Conservation (phyloP, 2,329 filamentous ascomycete genomes). For the Alternaria incomplexa region DNA sequence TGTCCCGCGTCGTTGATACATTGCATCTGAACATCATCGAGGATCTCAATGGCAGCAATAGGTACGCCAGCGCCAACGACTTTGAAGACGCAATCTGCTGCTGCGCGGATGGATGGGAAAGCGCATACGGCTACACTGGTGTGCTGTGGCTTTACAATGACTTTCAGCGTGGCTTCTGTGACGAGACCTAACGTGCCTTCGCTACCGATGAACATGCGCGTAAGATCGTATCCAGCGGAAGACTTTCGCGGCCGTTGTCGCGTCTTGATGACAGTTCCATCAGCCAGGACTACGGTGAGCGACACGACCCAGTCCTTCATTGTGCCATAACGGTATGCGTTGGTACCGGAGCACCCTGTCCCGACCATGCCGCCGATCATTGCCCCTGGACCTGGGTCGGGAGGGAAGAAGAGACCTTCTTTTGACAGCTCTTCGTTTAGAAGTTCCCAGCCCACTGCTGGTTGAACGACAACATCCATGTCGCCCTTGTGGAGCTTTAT, state of each 20-base stretch:
- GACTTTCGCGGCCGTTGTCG: slow-evolving; percentile 87
- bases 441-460: slow-evolving; percentile 83
- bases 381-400: slow-evolving; percentile 87
- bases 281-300: slow-evolving; percentile 85
- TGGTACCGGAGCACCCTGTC: slow-evolving; percentile 80
- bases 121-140: slow-evolving; percentile 79
- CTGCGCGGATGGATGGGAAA: slow-evolving; percentile 70
- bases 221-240: slow-evolving; percentile 90
- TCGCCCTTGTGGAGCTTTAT: slow-evolving; percentile 75
- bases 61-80: slow-evolving; percentile 83
- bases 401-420: slow-evolving; percentile 83
- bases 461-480: slow-evolving; percentile 62
- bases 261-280: slow-evolving; percentile 89
- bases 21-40: slow-evolving; percentile 89
- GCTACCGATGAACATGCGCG: slow-evolving; percentile 85
- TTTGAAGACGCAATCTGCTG: slow-evolving; percentile 78
- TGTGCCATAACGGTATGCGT: slow-evolving; percentile 89
- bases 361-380: slow-evolving; percentile 92
- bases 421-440: slow-evolving; percentile 80
- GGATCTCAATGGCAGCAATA: slow-evolving; percentile 88
- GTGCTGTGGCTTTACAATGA: slow-evolving; percentile 79
- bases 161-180: slow-evolving; percentile 87
- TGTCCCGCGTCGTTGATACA: slow-evolving; percentile 72
- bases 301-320: slow-evolving; percentile 94
- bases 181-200: slow-evolving; percentile 92